Base-by-base conservation (phyloP, 108 stramenopile species). In the Nitzschia putrida region DNA sequence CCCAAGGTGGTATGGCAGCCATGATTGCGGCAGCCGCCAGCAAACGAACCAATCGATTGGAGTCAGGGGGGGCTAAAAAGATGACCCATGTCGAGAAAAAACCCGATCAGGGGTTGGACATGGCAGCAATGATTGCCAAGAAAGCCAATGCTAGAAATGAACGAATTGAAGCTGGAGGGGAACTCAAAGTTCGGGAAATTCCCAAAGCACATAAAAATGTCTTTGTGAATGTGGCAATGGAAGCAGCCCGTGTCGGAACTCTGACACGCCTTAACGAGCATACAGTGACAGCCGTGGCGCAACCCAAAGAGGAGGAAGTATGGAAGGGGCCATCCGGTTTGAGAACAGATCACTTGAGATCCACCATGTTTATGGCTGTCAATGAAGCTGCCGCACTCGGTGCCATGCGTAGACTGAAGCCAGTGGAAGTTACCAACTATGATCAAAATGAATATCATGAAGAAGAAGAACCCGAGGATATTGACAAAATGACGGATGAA, bases 371-470 rank as follows among this genome's bases (percentile, higher is more conserved):
- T 26, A 64, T 55, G 26, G 69, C 69, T 2, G 44, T 77, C 40
- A 59, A 59, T 12, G 69, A 77, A 53, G 76, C 76, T 20, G 76
- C 76, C 11, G 69, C 68, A n/a, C 8, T 65, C 26, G 76, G 76
- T 4, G 21, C 21, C 20, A 64, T 71, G 69, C 61, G 52, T 21
- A 29, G 41, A 5, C 47, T 47, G 18, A 65, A 52, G 18, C 51
- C 69, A 5, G 39, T 26, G 10, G 69, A 64, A 38, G 25, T 43
- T 38, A 45, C 50, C 11, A 57, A 71, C 52, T 47, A 68, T 20
- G 72, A 58, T 41, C 23, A 61, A n/a, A 40, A 66, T 21, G 72
- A 44, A 14, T 61, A 22, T 14, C 7, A 0, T 11, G 69, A 64
- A 12, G 44, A 63, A 20, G 64, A 52, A 20, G 56, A 61, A 42